Percentiles rank a stretch among this genome's conserved stretches.
Evolutionary conservation across 1,139 yeast genomes (phyloP).

Genomic region (Lodderomyces metapsilosis): DNA sequence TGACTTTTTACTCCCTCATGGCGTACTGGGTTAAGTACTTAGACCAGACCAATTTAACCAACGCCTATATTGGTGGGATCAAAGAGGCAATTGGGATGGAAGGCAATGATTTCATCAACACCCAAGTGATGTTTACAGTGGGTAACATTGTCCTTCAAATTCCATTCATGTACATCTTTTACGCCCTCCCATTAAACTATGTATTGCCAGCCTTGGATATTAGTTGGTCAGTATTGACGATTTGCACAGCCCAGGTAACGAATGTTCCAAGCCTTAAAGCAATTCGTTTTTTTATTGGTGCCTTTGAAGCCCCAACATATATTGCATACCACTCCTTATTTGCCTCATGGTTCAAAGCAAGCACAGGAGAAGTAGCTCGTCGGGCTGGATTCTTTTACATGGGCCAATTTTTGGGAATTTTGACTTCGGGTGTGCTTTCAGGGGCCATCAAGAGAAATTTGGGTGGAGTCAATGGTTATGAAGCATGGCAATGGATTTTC

Average conservation of each 20-base stretch:
- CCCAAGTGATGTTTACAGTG: slow-evolving; percentile 56
- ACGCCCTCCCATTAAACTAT: slow-evolving; percentile 51
- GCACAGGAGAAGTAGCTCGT: slow-evolving; percentile 53
- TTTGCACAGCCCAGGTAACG: slow-evolving; percentile 49
- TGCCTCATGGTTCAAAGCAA: slow-evolving; percentile 56
- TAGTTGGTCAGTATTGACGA: slow-evolving; percentile 66
- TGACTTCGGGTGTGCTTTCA: slow-evolving; percentile 64
- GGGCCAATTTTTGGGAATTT: slow-evolving; percentile 59
- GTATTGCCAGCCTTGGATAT: slow-evolving; percentile 59
- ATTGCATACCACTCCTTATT: slow-evolving; percentile 60
- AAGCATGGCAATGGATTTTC: slow-evolving; percentile 75
- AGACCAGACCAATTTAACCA: slow-evolving; percentile 58
- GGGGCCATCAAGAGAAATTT: slow-evolving; percentile 53
- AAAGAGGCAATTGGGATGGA: slow-evolving; percentile 55
- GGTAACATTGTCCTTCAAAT: slow-evolving; percentile 60
- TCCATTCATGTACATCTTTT: slow-evolving; percentile 45
- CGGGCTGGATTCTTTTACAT: slow-evolving; percentile 60
- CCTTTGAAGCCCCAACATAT: slow-evolving; percentile 60
- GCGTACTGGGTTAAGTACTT: slow-evolving; percentile 72
- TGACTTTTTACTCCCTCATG: slow-evolving; percentile 59
- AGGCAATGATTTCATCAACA: slow-evolving; percentile 65
- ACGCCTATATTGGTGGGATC: slow-evolving; percentile 71
- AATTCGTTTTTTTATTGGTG: slow-evolving; percentile 59
- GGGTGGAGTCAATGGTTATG: slow-evolving; percentile 44
- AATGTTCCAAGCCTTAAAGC: slow-evolving; percentile 52